Percentiles rank a stretch among this genome's conserved stretches.
phyloP scores from a whole-genome alignment of 2,329 filamentous ascomycete species.

The Chaetomiaceae sp. region DNA sequence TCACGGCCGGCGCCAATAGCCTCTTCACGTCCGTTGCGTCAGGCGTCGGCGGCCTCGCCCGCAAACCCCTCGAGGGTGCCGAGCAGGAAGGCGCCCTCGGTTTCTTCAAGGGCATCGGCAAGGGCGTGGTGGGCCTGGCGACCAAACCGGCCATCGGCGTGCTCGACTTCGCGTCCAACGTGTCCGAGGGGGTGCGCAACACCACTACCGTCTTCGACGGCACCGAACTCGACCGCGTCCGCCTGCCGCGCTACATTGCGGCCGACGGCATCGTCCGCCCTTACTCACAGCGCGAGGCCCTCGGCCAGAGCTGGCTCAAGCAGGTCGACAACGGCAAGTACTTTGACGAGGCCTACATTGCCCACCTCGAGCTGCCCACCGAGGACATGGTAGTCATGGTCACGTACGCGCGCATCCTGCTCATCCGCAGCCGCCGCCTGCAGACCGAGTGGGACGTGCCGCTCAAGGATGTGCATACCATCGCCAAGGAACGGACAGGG shows the following conservation, averaged over 20 bases:
- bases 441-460: constrained; percentile 94
- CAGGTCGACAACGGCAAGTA: constrained; percentile 96
- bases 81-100: constrained; percentile 91
- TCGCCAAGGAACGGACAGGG: constrained; percentile 92
- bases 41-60: constrained; percentile 86
- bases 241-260: constrained; percentile 88
- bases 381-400: constrained; percentile 89
- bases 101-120: constrained; percentile 97
- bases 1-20: constrained; percentile 91
- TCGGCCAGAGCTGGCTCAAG: constrained; percentile 98
- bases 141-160: constrained; percentile 97
- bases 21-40: constrained; percentile 90
- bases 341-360: constrained; percentile 97
- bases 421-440: constrained; percentile 81
- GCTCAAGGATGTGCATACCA: constrained; percentile 93
- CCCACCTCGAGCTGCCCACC: constrained; percentile 83
- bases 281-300: constrained; percentile 88
- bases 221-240: constrained; percentile 87
- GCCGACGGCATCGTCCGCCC: constrained; percentile 90
- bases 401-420: constrained; percentile 80
- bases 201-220: constrained; percentile 98
- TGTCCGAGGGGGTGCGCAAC: constrained; percentile 96
- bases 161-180: constrained; percentile 93
- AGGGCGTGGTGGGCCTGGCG: constrained; percentile 87
- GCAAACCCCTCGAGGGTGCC: constrained; percentile 90